A percentile compares a stretch with the other conserved stretches of the same genome.
These are phyloP conservation scores for Wilhelminamyces savonicus DNA, from an alignment of 805 yeast genomes.

Conservation along the genomic window DNA sequence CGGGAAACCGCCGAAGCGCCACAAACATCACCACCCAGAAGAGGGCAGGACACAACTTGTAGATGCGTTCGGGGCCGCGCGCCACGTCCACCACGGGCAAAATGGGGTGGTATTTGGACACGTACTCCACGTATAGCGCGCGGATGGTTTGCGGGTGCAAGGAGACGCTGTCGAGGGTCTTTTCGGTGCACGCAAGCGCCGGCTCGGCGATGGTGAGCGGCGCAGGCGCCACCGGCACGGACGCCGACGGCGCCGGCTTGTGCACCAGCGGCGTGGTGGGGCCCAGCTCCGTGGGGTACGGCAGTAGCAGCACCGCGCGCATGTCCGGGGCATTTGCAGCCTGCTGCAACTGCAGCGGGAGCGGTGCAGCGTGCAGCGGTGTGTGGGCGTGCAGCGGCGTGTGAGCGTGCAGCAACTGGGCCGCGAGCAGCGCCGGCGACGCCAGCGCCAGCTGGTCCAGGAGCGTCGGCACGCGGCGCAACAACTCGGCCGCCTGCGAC, in stretches of 20 bases:
- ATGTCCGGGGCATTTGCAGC: too few relatives aligned
- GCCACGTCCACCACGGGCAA: conserved; percentile 81
- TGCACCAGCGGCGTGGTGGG: too few relatives aligned
- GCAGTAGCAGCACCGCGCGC: neutral
- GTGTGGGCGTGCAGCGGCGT: too few relatives aligned
- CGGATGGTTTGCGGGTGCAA: conserved; percentile 56
- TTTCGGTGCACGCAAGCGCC: conserved; percentile 52
- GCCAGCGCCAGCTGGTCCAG: neutral
- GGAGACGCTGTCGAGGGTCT: conserved; percentile 63
- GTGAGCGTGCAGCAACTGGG: too few relatives aligned
- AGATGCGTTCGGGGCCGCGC: conserved; percentile 77
- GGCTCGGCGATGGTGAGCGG: conserved; percentile 19
- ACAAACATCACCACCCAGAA: conserved; percentile 93
- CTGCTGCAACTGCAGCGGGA: too few relatives aligned
- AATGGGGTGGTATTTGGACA: conserved; percentile 72
- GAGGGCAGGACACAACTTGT: conserved; percentile 74
- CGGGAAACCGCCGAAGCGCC: conserved; percentile 51
- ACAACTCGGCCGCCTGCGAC: conserved; percentile 25
- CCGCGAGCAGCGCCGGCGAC: too few relatives aligned
- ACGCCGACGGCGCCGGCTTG: too few relatives aligned
- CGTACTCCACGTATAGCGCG: conserved; percentile 62
- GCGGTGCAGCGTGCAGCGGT: too few relatives aligned
- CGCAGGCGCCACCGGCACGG: neutral
- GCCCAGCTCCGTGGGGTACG: neutral
- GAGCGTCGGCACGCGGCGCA: conserved; percentile 19